Evolutionary conservation across 2,329 filamentous ascomycete species (phyloP), one percentile per base, ranked within the genome.

Genomic region (Ambrosiella beaveri): DNA sequence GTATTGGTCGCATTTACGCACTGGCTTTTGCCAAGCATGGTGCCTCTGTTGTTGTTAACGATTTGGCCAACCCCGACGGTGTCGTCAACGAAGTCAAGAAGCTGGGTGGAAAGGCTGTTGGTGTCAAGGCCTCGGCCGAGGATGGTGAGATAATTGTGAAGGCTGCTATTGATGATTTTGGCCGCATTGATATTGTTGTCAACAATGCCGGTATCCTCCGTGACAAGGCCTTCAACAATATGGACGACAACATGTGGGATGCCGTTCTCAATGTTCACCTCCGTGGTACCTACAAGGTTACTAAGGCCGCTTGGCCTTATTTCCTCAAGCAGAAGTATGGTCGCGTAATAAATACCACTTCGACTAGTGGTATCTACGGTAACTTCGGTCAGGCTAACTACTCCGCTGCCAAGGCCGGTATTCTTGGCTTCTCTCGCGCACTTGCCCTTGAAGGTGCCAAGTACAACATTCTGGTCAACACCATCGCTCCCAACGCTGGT

Each of bases 371-470:
- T 72, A 95, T 98, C 71, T 98, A 98, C 70, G 93, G 93, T 65
- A 98, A 96, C 79, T 98, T 98, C 69, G 93, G 93, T 62, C 93
- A 98, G 73, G 88, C 91, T 66, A 98, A 98, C 78, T 98, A 98
- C 71, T 80, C 93, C 62, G 88, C 91, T 60, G 87, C 87, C 59
- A 93, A 93, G 83, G 79, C 80, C 64, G 93, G 88, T 73, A 97
- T 98, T 64, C 84, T 98, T 47, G 93, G 93, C 62, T 88, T 98
- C 76, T 95, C 90, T 45, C 86, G 89, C 65, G 88, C 93, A 55
- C 80, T 98, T 58, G 93, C 93, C 56, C 79, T 93, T 54, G 93
- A 98, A 74, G 93, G 93, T 65, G 79, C 80, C 68, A 97, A 97
- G 77, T 89, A 98, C 78, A 95, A 96, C 77, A 97, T 98, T 71